phyloP scores from a whole-genome alignment of 768 basidiomycete genomes.

The Kwoniella shandongensis region DNA sequence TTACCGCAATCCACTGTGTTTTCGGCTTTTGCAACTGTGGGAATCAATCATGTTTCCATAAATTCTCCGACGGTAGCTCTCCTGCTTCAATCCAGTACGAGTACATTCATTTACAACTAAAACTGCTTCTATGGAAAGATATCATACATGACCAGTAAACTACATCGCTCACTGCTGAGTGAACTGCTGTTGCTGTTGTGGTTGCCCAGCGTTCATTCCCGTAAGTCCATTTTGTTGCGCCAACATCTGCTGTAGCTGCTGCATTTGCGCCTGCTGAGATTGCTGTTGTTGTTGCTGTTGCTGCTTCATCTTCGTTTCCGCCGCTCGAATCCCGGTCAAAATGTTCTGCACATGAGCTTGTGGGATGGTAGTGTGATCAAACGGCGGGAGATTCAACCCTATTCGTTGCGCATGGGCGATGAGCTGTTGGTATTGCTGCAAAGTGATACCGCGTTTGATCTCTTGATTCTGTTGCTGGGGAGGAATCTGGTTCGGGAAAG shows the following conservation, averaged over 20 bases:
- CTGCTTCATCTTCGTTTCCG: slow-evolving; percentile 3
- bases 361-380: slow-evolving; percentile 14
- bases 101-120: too few species aligned
- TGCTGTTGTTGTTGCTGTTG: slow-evolving; percentile 12
- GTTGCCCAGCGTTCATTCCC: neutral
- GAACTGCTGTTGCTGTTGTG: too few species aligned
- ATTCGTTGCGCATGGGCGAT: slow-evolving; percentile 16
- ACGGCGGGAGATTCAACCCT: slow-evolving; percentile 9
- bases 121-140: too few species aligned
- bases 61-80: too few species aligned
- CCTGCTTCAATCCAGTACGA: too few species aligned
- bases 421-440: slow-evolving; percentile 14
- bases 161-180: too few species aligned
- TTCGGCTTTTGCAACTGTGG: too few species aligned
- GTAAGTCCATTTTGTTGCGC: neutral
- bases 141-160: too few species aligned
- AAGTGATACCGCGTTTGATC: slow-evolving; percentile 13
- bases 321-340: slow-evolving; percentile 7
- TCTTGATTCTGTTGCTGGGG: slow-evolving; percentile 7
- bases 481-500: neutral
- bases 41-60: too few species aligned
- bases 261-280: slow-evolving; percentile 12
- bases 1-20: too few species aligned
- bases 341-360: slow-evolving; percentile 8
- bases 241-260: slow-evolving; percentile 13